Evolutionary conservation across 768 basidiomycete genomes (phyloP).

Genomic region (Lyophyllum atratum): DNA sequence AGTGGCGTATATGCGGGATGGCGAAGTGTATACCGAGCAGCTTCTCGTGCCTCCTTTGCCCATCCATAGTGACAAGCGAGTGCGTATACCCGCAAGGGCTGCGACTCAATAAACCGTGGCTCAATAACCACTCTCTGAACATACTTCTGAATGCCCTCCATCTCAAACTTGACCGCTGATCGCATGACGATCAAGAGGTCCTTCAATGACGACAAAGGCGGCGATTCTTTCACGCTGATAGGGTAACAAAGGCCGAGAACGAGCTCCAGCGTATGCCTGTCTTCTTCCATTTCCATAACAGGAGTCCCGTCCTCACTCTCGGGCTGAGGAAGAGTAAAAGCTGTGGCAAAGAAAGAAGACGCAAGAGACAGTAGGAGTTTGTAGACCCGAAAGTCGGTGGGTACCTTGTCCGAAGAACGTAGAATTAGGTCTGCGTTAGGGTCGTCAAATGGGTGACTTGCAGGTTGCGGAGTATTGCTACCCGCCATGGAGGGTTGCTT

Average conservation of each 20-base stretch:
- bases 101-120: constrained; percentile 35
- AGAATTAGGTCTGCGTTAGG: constrained; percentile 54
- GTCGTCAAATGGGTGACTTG: constrained; percentile 45
- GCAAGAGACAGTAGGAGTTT: constrained; percentile 54
- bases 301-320: constrained; percentile 36
- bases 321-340: constrained; percentile 56
- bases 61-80: constrained; percentile 43
- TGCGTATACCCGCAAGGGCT: constrained; percentile 44
- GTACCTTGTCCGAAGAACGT: constrained; percentile 49
- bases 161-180: constrained; percentile 53
- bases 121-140: constrained; percentile 29
- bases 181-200: constrained; percentile 43
- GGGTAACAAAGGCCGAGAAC: constrained; percentile 53
- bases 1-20: constrained; percentile 27
- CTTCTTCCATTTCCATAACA: constrained; percentile 51
- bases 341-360: constrained; percentile 58
- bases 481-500: not conserved
- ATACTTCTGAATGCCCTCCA: constrained; percentile 42
- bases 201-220: constrained; percentile 36
- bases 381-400: constrained; percentile 53
- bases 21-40: constrained; percentile 35
- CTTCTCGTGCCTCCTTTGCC: constrained; percentile 31
- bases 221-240: constrained; percentile 34
- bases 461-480: constrained; percentile 3
- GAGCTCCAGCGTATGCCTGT: constrained; percentile 38